These are phyloP conservation scores for Grosmannia penicillata DNA, from an alignment of 2,329 filamentous ascomycete genomes.

Conservation along the genomic window DNA sequence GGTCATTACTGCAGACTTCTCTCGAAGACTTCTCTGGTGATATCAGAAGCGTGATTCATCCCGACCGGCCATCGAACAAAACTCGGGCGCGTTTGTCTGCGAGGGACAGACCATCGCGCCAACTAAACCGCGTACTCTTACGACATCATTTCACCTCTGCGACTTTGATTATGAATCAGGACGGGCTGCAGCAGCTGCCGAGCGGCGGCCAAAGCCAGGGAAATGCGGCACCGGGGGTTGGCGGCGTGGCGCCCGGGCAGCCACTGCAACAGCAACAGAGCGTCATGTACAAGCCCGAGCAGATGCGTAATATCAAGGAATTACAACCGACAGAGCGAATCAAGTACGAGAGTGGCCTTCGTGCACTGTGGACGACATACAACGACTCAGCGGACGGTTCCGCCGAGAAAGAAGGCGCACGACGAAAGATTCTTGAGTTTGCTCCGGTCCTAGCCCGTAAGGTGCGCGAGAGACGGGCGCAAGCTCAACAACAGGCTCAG, in stretches of 20 bases:
- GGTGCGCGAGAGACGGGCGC: constrained; percentile 8
- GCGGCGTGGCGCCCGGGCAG: no score
- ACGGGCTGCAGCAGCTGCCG: constrained; percentile 4
- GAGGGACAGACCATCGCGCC: no score
- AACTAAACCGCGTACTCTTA: no score
- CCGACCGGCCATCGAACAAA: no score
- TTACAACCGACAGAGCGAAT: constrained; percentile 38
- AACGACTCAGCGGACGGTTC: constrained; percentile 32
- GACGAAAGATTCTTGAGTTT: constrained; percentile 45
- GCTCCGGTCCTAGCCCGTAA: constrained; percentile 33
- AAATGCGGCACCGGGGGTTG: no score
- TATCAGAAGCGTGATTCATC: no score
- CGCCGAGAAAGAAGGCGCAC: constrained; percentile 32
- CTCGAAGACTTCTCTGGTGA: no score
- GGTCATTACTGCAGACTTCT: no score
- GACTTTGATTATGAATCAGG: constrained; percentile 6
- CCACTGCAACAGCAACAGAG: constrained; percentile 1
- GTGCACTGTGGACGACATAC: constrained; percentile 36
- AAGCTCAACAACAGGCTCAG: neutral
- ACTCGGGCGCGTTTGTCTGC: no score
- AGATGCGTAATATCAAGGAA: constrained; percentile 33
- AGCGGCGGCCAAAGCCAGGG: constrained; percentile 9
- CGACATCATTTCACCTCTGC: neutral
- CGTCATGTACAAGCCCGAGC: constrained; percentile 32
- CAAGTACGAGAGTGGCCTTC: constrained; percentile 44